Evolutionary conservation across 495 filamentous ascomycete genomes (phyloP).

Genomic region (Penicillium odoratum): DNA sequence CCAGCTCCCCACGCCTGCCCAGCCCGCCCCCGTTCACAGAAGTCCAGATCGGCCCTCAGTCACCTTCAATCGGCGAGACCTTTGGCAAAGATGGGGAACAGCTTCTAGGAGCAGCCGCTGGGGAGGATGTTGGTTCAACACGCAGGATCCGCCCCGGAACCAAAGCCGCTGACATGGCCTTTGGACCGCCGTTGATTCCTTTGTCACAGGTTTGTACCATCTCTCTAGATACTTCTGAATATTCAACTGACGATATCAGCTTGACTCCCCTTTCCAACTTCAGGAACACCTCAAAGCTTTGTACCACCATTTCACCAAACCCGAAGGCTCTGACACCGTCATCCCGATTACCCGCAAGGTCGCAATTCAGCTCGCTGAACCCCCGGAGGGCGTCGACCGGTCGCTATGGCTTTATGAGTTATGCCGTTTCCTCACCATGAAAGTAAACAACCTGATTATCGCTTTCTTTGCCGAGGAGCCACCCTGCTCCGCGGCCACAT

Average conservation of each 20-base stretch:
- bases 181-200: constrained; percentile 84
- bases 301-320: constrained; percentile 74
- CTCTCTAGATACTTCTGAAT: background rate
- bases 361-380: constrained; percentile 69
- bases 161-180: constrained; percentile 83
- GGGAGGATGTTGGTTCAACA: constrained; percentile 63
- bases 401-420: constrained; percentile 97
- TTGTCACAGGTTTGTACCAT: constrained; percentile 66
- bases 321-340: constrained; percentile 53
- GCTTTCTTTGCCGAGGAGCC: constrained; percentile 88
- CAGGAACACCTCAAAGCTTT: constrained; percentile 96
- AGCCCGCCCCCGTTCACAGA: constrained; percentile 88
- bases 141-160: constrained; percentile 92
- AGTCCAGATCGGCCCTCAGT: constrained; percentile 84
- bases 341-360: constrained; percentile 71
- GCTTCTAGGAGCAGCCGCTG: constrained; percentile 43
- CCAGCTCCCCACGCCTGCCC: constrained; percentile 81
- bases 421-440: constrained; percentile 88
- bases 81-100: constrained; percentile 39
- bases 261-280: constrained; percentile 96
- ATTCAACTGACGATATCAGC: constrained; percentile 46
- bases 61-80: constrained; percentile 63
- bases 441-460: constrained; percentile 87
- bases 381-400: constrained; percentile 77
- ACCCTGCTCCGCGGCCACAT: constrained; percentile 81